Base-by-base conservation (phyloP, 305 asterid genomes). In the Lippia alba region DNA sequence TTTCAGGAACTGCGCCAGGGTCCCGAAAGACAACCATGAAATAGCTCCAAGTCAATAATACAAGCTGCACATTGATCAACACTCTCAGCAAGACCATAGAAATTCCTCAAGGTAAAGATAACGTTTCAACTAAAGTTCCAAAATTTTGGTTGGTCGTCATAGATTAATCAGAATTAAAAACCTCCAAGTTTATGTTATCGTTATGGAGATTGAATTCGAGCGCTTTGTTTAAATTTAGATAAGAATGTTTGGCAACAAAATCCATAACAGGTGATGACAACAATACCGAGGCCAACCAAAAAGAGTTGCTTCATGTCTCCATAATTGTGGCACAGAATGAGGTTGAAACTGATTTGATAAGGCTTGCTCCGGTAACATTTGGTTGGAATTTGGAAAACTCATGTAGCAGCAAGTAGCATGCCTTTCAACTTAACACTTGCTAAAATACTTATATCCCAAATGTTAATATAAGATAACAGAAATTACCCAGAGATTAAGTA, bases 1-100 rank as follows among this genome's bases (percentile, higher is more conserved):
- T 85, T 44, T 78, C 81, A 60, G 96, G 96, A 53, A 89, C 96
- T 67, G 91, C 61, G 63, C 97, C 96, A 60, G 96, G 97, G 76
- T 92, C 94, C 73, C 77, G 81, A 69, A 85, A 46, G 61, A 84
- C 93, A 70, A 76, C 96, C 94, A 74, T 83, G 19, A 92, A 59
- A 79, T 89, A 92, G 85, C 97, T 82, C 97, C 97, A 91, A 40
- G 76, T 63, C 76, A 91, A 81, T 66, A 91, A 15, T 54, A 83
- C 80, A 82, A 89, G 92, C 96, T 92, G 92, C 85, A 81, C 46
- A 49, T 69, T 48, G 53, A 70, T 56, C 48, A 56, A 59, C 79
- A 78, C 11, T 50, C 61, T 70, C 50, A 79, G 55, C 57, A n/a
- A 41, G 70, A 64, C 62, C 16, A 45, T 3, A 41, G 60, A 12